Evolutionary conservation across 495 filamentous ascomycete species (phyloP).

Genomic region (Bacidia gigantensis): DNA sequence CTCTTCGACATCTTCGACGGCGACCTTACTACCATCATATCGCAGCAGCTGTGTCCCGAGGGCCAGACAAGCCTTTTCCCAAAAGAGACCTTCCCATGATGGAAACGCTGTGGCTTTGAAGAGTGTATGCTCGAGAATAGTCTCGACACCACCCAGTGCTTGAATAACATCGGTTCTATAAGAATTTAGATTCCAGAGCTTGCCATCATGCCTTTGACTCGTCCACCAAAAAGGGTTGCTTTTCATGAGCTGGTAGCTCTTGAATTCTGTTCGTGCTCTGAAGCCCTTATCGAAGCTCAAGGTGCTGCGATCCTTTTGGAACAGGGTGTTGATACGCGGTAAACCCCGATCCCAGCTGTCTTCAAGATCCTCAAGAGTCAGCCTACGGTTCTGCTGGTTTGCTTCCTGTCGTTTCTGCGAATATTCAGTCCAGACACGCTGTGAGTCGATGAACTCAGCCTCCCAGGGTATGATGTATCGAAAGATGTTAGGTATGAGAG

Average conservation of each 20-base stretch:
- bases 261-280: constrained; percentile 91
- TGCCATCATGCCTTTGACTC: constrained; percentile 93
- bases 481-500: constrained; percentile 97
- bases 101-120: constrained; percentile 99
- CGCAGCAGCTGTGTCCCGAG: constrained; percentile 25
- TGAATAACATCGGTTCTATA: constrained; percentile 99
- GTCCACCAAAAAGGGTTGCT: constrained; percentile 99
- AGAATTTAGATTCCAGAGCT: constrained; percentile 96
- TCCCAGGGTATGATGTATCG: constrained; percentile 99
- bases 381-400: constrained; percentile 88
- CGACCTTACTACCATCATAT: constrained; percentile 28
- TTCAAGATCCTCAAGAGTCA: constrained; percentile 93
- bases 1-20: constrained; percentile 35
- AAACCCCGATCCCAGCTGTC: constrained; percentile 98
- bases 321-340: constrained; percentile 96
- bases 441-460: constrained; percentile 96
- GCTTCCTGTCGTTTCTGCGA: constrained; percentile 96
- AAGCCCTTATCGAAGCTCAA: constrained; percentile 98
- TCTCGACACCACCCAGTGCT: constrained; percentile 97
- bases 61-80: constrained; percentile 65
- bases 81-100: constrained; percentile 97
- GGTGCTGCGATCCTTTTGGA: constrained; percentile 97
- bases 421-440: constrained; percentile 98
- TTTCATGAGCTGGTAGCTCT: constrained; percentile 98
- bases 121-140: constrained; percentile 92